Base-by-base conservation (phyloP, 2,329 filamentous ascomycete species). In the Ambrosiella cleistominuta region DNA sequence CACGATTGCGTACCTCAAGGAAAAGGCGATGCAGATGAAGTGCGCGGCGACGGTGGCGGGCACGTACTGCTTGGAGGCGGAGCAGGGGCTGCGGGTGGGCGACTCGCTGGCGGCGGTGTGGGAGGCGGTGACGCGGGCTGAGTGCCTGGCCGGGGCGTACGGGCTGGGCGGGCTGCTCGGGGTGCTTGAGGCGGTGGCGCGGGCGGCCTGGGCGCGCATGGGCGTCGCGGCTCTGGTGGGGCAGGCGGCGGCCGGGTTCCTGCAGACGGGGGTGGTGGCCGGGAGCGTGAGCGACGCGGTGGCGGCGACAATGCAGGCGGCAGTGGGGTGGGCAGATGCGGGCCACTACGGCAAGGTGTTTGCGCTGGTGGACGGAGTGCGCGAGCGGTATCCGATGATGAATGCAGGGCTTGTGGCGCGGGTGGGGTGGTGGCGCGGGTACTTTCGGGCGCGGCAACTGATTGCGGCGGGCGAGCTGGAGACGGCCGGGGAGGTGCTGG, bases 41-140 rank as follows among this genome's bases (percentile, higher is more conserved):
- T 90, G 93, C 80, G 93, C 87, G 80, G 82, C 82, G 56, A 72
- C 96, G 2, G 81, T 91, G 71, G 88, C 86, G 66, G 89, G 88
- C 1, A 86, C 88, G 1, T 72, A 95, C 12, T 74, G 95, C 57
- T 89, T 85, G 64, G 90, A 97, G 69, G 88, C 89, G 2, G 94
- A 90, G 67, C 72, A 94, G 47, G 80, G 80, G 17, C 75, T 96
- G 59, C 77, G 81, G 57, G 84, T 82, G 65, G 88, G 88, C 8
- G 79, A 81, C 70, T 77, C 83, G 65, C 76, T 83, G 58, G 84
- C 88, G 1, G 79, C 71, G 2, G 61, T 67, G 1, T 13, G 35
- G 12, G 59, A 60, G 60, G 55, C 19, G 36, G 63, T 42, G 60
- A 64, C 56, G 45, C 50, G 68, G 8, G 59, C 55, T 2, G 38